Evolutionary conservation across 2,329 filamentous ascomycete species (phyloP).

Genomic region (Fusarium sp.): DNA sequence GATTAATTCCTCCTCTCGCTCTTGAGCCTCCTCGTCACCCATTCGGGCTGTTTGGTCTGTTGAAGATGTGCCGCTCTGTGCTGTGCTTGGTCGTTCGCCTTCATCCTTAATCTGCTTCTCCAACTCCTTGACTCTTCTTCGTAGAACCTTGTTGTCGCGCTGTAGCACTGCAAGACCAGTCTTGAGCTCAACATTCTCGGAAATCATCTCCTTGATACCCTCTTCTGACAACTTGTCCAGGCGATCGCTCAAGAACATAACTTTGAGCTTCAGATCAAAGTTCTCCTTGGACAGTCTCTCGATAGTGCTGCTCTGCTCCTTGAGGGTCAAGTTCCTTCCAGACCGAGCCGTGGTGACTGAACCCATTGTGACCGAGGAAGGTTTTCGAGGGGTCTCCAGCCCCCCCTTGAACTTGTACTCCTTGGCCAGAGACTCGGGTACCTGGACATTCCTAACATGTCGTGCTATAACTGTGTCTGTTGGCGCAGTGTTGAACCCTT

Average conservation of each 20-base stretch:
- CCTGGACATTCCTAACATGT: conserved; percentile 89
- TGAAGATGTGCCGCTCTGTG: conserved; percentile 65
- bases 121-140: conserved; percentile 84
- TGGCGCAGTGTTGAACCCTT: conserved; percentile 68
- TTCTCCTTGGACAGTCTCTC: conserved; percentile 98
- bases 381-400: conserved; percentile 67
- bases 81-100: conserved; percentile 70
- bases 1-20: conserved; percentile 85
- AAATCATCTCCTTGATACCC: conserved; percentile 97
- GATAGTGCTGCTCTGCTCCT: conserved; percentile 97
- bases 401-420: conserved; percentile 84
- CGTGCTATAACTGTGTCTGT: conserved; percentile 91
- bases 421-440: conserved; percentile 86
- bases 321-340: conserved; percentile 83
- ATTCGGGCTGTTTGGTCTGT: conserved; percentile 67
- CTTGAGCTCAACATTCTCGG: conserved; percentile 95
- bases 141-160: conserved; percentile 87
- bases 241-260: conserved; percentile 95
- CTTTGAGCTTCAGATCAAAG: conserved; percentile 96
- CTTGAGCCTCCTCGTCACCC: conserved; percentile 69
- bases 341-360: conserved; percentile 62
- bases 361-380: conserved; percentile 58
- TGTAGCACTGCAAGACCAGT: conserved; percentile 89
- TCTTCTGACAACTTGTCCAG: conserved; percentile 94
- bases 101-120: conserved; percentile 81